A percentile compares a stretch with the other conserved stretches of the same genome.
Conservation (phyloP, 805 yeast species). For the Pichia kluyveri region DNA sequence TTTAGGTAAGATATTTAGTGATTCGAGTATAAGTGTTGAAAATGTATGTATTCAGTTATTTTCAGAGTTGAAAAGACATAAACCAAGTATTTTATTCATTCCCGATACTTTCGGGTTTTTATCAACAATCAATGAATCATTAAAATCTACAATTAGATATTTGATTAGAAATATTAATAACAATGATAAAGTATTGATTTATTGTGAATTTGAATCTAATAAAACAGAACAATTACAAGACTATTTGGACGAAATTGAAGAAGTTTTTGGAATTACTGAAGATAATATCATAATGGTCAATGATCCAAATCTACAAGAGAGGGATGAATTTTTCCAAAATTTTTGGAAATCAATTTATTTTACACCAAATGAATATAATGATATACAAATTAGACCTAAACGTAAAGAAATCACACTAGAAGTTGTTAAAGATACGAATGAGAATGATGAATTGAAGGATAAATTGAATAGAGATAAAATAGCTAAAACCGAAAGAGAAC, state of each 20-base stretch:
- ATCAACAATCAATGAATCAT: slow-evolving; percentile 55
- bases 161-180: slow-evolving; percentile 60
- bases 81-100: slow-evolving; percentile 76
- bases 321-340: slow-evolving; percentile 46
- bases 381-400: slow-evolving; percentile 47
- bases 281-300: slow-evolving; percentile 35
- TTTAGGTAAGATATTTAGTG: slow-evolving; percentile 66
- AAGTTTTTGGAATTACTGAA: slow-evolving; percentile 50
- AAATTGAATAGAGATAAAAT: slow-evolving; percentile 12
- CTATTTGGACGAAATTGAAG: slow-evolving; percentile 26
- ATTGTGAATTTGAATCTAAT: slow-evolving; percentile 56
- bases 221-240: slow-evolving; percentile 39
- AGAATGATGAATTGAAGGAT: background rate
- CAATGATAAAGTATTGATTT: slow-evolving; percentile 61
- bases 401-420: slow-evolving; percentile 35
- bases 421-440: slow-evolving; percentile 10
- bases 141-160: slow-evolving; percentile 63
- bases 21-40: slow-evolving; percentile 74
- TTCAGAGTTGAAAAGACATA: slow-evolving; percentile 80
- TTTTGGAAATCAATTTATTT: slow-evolving; percentile 48
- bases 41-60: slow-evolving; percentile 75
- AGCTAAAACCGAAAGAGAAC: slow-evolving; percentile 40
- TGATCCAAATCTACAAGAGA: slow-evolving; percentile 37
- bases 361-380: slow-evolving; percentile 67
- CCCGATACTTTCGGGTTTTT: slow-evolving; percentile 80